Evolutionary conservation across 306 rosid species (phyloP).

Genomic region (Chamaecrista fasciculata): DNA sequence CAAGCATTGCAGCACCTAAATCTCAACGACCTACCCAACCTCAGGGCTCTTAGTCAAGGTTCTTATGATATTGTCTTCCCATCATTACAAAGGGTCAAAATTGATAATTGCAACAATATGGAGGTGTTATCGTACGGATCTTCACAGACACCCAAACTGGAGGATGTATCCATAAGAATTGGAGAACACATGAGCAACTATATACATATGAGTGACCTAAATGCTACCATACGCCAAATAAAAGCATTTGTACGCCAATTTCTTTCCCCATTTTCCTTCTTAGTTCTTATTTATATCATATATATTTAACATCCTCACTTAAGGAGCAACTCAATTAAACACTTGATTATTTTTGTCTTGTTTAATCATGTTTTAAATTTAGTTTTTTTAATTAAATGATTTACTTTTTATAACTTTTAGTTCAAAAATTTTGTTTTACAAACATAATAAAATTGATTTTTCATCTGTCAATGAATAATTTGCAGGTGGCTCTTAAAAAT

Average conservation of each 20-base stretch:
- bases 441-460: too few species aligned
- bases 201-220: background rate
- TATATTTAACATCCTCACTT: too few species aligned
- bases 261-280: too few species aligned
- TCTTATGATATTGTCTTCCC: background rate
- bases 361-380: too few species aligned
- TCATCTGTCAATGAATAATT: too few species aligned
- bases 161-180: background rate
- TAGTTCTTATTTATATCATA: too few species aligned
- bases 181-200: background rate
- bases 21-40: background rate
- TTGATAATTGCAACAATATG: background rate
- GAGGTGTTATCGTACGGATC: background rate
- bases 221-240: background rate
- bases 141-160: background rate
- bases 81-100: background rate
- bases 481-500: too few species aligned
- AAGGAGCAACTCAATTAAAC: too few species aligned
- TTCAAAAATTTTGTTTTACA: too few species aligned
- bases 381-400: too few species aligned
- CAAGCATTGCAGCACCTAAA: background rate
- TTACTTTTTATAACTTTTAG: too few species aligned
- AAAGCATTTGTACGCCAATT: background rate
- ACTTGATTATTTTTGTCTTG: too few species aligned
- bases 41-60: background rate